Evolutionary conservation across 192 early-diverging fungal genomes (phyloP), one percentile per base, ranked within the genome.

Genomic region (Coemansia sp.): DNA sequence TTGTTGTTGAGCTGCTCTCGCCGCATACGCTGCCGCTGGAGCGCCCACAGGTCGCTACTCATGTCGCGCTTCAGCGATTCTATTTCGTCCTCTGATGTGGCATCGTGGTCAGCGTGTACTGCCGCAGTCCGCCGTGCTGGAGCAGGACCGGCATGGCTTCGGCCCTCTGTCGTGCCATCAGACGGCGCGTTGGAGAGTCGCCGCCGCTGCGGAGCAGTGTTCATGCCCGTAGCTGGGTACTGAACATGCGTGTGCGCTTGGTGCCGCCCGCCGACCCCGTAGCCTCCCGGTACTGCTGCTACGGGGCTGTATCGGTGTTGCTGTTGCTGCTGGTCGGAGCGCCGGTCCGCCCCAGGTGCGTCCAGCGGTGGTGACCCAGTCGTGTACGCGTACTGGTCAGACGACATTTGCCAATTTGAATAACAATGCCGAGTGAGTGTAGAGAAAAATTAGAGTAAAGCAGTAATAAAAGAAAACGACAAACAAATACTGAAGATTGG

Each of bases 41-140:
- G 67, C 1, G 76, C 72, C 80, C 75, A 75, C 68, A 67, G 73
- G 73, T 83, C 75, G 67, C 73, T 78, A 22, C 73, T 76, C 80
- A 83, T 83, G 12, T 70, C 73, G 16, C 76, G 80, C 63, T 78
- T 74, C 38, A 83, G 63, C 72, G 76, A 75, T 60, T 83, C 80
- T 34, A 83, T 83, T 46, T 83, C 80, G 63, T 83, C 80, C 63
- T 83, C 80, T 1, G 80, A 83, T 33, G 76, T 74, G 12, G 75
- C 76, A 16, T 65, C 69, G 43, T 49, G 41, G 51, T 67, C 67
- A 1, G 43, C 34, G n/a, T 16, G 20, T 63, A 65, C 66, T 29
- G 52, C 63, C n/a, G 72, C 47, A 66, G 72, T 54, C 70, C 13
- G 65, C 57, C 34, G 64, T 55, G 13, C 70, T 62, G 33, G 70